phyloP scores from a whole-genome alignment of 192 early-diverging fungal species.

The Jimgerdemannia lactiflua region DNA sequence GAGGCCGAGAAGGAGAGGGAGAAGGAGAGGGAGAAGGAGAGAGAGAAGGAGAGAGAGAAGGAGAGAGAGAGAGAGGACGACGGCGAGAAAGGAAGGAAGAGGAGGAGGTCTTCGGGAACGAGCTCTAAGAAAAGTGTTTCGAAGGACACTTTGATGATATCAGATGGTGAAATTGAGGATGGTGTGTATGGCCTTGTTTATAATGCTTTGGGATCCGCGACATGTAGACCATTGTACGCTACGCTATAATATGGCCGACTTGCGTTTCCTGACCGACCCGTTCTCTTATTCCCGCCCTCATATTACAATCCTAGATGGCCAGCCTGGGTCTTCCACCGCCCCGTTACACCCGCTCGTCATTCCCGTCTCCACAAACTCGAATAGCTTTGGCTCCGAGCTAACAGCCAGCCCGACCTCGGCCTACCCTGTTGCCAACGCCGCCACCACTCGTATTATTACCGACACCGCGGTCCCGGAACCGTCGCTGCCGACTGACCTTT shows the following conservation, averaged over 20 bases:
- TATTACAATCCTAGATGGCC: not conserved
- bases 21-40: conserved; percentile 3
- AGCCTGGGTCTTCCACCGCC: not conserved
- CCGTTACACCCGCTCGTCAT: not conserved
- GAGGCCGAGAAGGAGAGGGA: not conserved
- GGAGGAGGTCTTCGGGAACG: not conserved
- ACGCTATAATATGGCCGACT: not conserved
- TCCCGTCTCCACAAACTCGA: not conserved
- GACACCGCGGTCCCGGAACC: not conserved
- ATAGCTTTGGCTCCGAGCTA: not conserved
- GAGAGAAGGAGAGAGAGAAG: not conserved
- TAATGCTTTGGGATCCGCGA: not conserved
- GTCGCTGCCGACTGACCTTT: not conserved
- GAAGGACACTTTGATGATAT: not conserved
- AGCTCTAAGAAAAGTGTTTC: not conserved
- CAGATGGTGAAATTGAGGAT: not conserved
- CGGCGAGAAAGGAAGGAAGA: not conserved
- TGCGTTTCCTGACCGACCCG: not conserved
- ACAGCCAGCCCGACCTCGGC: not conserved
- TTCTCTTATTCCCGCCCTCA: not conserved
- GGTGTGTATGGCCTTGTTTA: not conserved
- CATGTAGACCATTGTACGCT: too few species aligned
- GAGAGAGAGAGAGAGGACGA: not conserved
- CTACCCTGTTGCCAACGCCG: not conserved
- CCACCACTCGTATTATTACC: not conserved